These are phyloP conservation scores for Umbilicus rupestris DNA, from an alignment of 164 flowering plant genomes.

Conservation along the genomic window DNA sequence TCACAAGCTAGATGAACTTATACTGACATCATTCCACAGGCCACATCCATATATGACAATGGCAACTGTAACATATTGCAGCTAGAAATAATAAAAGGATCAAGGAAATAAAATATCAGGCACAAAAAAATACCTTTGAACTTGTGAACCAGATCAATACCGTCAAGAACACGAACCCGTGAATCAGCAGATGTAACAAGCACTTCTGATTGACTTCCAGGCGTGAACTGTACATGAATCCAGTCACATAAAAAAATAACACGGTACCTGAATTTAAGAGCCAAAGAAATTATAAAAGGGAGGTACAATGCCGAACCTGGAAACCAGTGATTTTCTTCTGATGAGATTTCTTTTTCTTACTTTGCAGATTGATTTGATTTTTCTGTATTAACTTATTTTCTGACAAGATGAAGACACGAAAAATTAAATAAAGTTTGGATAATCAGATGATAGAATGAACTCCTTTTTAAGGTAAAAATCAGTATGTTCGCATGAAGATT, in stretches of 20 bases:
- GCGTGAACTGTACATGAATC: conserved; percentile 55
- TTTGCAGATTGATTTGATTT: conserved; percentile 65
- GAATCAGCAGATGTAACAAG: conserved; percentile 95
- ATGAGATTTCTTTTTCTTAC: conserved; percentile 82
- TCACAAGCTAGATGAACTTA: not conserved
- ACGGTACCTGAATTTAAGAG: not conserved
- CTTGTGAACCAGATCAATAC: conserved; percentile 73
- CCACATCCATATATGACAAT: not conserved
- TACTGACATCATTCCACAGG: not conserved
- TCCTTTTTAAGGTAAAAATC: not conserved
- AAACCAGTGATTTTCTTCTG: conserved; percentile 94
- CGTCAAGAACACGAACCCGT: conserved; percentile 77
- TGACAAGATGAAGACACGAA: conserved; percentile 17
- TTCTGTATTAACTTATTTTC: conserved; percentile 75
- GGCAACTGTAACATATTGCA: not conserved
- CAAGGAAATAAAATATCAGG: not conserved
- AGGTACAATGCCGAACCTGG: conserved; percentile 42
- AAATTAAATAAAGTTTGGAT: not conserved
- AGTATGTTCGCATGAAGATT: not conserved
- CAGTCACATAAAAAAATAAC: not conserved
- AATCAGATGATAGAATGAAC: not conserved
- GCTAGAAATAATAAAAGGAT: not conserved
- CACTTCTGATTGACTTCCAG: conserved; percentile 89
- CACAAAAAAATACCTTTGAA: conserved; percentile 49
- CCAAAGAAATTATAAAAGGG: not conserved